These are phyloP conservation scores for Anethum foeniculum DNA, from an alignment of 140 eudicot genomes.

Conservation along the genomic window DNA sequence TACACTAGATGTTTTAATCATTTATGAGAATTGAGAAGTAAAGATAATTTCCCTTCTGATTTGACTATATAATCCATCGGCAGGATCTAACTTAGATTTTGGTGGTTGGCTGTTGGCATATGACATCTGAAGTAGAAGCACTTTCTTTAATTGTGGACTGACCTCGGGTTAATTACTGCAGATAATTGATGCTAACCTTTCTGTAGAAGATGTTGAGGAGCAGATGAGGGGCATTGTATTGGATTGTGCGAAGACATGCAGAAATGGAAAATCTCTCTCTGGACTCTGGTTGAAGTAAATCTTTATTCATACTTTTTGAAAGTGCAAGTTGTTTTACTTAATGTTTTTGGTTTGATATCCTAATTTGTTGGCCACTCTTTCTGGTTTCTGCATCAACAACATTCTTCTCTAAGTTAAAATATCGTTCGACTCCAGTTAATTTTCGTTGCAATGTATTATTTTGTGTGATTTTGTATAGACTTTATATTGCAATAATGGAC, in stretches of 20 bases:
- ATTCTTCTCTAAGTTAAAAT: not conserved
- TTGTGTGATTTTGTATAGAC: not conserved
- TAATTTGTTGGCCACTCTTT: not conserved
- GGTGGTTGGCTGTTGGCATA: not conserved
- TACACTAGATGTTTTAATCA: not conserved
- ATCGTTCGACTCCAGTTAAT: not conserved
- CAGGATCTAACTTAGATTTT: not conserved
- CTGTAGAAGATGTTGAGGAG: conserved; percentile 68
- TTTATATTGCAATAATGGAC: not conserved
- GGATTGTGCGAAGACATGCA: conserved; percentile 57
- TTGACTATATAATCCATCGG: not conserved
- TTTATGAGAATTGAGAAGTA: not conserved
- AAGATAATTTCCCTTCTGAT: not conserved
- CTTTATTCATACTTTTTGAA: not conserved
- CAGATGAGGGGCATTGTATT: conserved; percentile 45
- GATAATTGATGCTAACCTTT: conserved; percentile 68
- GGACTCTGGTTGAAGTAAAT: conserved; percentile 56
- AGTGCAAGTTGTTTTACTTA: not conserved
- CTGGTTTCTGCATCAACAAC: not conserved
- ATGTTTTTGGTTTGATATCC: not conserved
- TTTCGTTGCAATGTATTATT: not conserved
- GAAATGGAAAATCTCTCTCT: conserved; percentile 55
- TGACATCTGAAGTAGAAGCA: not conserved
- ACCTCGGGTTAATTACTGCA: conserved; percentile 21
- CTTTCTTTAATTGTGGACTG: not conserved